Conservation (phyloP, 768 basidiomycete genomes). For the Fistulinella prunicolor region DNA sequence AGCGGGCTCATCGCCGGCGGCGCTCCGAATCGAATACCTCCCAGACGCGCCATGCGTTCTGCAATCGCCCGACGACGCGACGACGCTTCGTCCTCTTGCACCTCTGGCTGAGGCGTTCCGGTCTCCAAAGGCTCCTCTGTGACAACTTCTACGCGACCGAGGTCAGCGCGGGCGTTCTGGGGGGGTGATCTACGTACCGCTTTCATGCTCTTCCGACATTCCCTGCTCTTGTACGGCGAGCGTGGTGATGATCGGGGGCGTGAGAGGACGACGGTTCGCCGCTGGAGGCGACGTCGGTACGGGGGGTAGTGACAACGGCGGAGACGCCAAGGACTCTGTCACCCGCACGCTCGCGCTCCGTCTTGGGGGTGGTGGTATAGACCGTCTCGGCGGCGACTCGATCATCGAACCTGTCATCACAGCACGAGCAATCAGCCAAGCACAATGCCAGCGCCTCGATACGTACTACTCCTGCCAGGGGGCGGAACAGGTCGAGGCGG, state of each 20-base stretch:
- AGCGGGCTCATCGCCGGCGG: slow-evolving; percentile 46
- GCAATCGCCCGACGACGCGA: slow-evolving; percentile 71
- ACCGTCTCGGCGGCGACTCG: slow-evolving; percentile 15
- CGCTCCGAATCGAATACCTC: slow-evolving; percentile 79
- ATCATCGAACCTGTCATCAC: slow-evolving; percentile 14
- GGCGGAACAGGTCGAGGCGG: slow-evolving; percentile 31
- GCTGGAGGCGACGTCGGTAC: slow-evolving; percentile 17
- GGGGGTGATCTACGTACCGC: slow-evolving; percentile 3
- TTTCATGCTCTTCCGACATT: slow-evolving; percentile 2
- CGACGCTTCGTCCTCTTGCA: slow-evolving; percentile 46
- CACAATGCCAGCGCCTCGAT: no score
- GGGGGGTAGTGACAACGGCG: slow-evolving; percentile 23
- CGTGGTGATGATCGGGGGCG: slow-evolving; percentile 27
- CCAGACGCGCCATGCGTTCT: slow-evolving; percentile 92
- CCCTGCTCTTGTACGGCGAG: slow-evolving; percentile 10
- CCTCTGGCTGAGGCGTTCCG: slow-evolving; percentile 12
- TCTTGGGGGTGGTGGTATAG: slow-evolving; percentile 23
- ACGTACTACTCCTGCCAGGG: slow-evolving; percentile 27
- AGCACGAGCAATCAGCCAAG: no score
- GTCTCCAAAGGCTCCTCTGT: slow-evolving; percentile 7
- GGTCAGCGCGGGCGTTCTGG: background rate
- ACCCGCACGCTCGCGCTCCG: slow-evolving; percentile 20
- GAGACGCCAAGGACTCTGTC: slow-evolving; percentile 2
- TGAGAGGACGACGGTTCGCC: slow-evolving; percentile 8
- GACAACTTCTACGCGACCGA: slow-evolving; percentile 1